Percentiles rank a stretch among this genome's conserved stretches.
Conservation (phyloP, 805 yeast genomes). For the Hanseniaspora nectarophila region DNA sequence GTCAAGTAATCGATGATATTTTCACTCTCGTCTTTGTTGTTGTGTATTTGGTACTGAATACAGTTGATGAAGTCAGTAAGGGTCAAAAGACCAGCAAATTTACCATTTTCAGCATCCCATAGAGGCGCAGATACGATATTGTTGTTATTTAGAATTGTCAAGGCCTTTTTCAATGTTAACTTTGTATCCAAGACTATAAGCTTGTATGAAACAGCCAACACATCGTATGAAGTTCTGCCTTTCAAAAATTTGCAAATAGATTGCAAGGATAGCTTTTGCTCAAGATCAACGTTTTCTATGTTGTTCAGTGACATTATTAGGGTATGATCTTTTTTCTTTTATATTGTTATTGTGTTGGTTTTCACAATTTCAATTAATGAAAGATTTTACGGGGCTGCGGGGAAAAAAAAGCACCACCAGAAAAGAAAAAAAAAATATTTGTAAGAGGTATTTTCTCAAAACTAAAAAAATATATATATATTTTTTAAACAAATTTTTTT, state of each 20-base stretch:
- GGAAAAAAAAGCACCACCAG: too few species aligned
- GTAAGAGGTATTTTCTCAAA: background rate
- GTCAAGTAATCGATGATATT: slow-evolving; percentile 79
- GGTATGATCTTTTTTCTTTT: background rate
- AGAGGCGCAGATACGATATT: slow-evolving; percentile 92
- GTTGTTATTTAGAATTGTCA: slow-evolving; percentile 81
- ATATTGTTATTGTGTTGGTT: background rate
- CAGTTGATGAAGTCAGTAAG: slow-evolving; percentile 89
- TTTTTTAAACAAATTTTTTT: background rate
- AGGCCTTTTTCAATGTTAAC: slow-evolving; percentile 74
- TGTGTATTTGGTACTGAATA: slow-evolving; percentile 79
- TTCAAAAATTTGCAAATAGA: slow-evolving; percentile 76
- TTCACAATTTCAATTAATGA: too few species aligned
- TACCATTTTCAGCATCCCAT: slow-evolving; percentile 82
- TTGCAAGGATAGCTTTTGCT: slow-evolving; percentile 63
- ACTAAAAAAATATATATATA: background rate
- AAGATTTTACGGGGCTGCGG: too few species aligned
- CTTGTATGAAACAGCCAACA: slow-evolving; percentile 86
- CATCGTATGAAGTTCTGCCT: slow-evolving; percentile 91
- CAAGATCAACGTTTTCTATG: slow-evolving; percentile 33
- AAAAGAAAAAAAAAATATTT: background rate
- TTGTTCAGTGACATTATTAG: background rate
- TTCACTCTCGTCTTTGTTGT: slow-evolving; percentile 59
- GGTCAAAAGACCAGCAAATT: slow-evolving; percentile 89
- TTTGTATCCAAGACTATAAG: slow-evolving; percentile 89